A percentile compares a stretch with the other conserved stretches of the same genome.
Evolutionary conservation across 345 rosid genomes (phyloP).

Genomic region (Linum tenue): DNA sequence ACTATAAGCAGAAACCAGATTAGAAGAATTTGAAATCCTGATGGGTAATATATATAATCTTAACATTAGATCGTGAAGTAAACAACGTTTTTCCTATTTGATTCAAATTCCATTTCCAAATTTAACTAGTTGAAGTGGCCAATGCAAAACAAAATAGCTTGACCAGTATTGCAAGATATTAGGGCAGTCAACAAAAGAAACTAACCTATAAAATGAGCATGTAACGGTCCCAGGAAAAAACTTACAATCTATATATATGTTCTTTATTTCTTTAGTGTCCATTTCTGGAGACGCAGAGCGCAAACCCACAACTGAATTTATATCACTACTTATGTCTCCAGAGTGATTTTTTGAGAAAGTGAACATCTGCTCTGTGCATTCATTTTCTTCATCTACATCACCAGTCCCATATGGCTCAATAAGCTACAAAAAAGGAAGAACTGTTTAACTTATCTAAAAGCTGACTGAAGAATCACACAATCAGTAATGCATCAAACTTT

Average conservation of each 20-base stretch:
- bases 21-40: too few species aligned
- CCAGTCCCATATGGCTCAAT: conserved; percentile 70
- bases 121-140: too few species aligned
- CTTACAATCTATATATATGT: conserved; percentile 93
- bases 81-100: too few species aligned
- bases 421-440: conserved; percentile 35
- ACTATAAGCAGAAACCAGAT: too few species aligned
- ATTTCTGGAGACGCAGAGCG: conserved; percentile 56
- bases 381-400: conserved; percentile 32
- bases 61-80: too few species aligned
- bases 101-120: too few species aligned
- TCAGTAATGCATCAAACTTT: conserved; percentile 7
- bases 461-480: conserved; percentile 6
- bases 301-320: conserved; percentile 27
- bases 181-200: neutral
- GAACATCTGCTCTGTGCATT: conserved; percentile 35
- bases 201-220: neutral
- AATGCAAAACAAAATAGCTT: too few species aligned
- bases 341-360: conserved; percentile 35
- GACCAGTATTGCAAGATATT: too few species aligned
- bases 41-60: too few species aligned
- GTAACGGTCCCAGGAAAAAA: conserved; percentile 12
- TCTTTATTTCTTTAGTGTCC: conserved; percentile 80
- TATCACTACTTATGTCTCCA: conserved; percentile 33
- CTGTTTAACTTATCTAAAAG: neutral